phyloP scores from a whole-genome alignment of 2,329 filamentous ascomycete genomes.

The Botrytis medusae region DNA sequence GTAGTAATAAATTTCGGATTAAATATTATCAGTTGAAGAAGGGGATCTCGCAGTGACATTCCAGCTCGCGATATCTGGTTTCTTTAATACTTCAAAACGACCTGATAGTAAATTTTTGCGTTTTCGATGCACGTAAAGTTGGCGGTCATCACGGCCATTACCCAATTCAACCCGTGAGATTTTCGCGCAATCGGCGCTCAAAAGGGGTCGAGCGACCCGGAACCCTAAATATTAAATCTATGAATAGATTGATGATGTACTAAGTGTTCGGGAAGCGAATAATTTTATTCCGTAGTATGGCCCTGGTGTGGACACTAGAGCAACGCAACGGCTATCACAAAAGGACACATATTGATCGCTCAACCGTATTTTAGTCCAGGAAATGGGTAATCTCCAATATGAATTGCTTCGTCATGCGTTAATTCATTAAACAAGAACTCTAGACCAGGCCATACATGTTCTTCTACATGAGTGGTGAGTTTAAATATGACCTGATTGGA shows the following conservation, averaged over 20 bases:
- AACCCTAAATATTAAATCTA: not conserved
- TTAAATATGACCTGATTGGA: not conserved
- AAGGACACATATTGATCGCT: not conserved
- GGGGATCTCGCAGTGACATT: not conserved
- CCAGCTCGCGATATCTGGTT: not conserved
- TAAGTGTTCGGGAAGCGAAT: not conserved
- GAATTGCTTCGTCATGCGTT: not conserved
- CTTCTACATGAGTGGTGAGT: not conserved
- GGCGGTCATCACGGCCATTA: not conserved
- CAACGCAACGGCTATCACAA: not conserved
- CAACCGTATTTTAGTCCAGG: not conserved
- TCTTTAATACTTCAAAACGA: not conserved
- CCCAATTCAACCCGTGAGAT: not conserved
- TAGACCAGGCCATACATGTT: not conserved
- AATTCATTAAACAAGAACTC: not conserved
- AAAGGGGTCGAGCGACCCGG: not conserved
- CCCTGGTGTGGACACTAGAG: not conserved
- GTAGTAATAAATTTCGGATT: not conserved
- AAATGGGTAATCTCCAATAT: not conserved
- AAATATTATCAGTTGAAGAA: not conserved
- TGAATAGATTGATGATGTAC: not conserved
- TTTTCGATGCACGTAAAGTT: not conserved
- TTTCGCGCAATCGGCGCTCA: not conserved
- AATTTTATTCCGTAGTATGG: rapidly evolving
- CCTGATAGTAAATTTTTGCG: rapidly evolving